phyloP scores from a whole-genome alignment of 2,329 filamentous ascomycete genomes.

The Penicillium sp. region DNA sequence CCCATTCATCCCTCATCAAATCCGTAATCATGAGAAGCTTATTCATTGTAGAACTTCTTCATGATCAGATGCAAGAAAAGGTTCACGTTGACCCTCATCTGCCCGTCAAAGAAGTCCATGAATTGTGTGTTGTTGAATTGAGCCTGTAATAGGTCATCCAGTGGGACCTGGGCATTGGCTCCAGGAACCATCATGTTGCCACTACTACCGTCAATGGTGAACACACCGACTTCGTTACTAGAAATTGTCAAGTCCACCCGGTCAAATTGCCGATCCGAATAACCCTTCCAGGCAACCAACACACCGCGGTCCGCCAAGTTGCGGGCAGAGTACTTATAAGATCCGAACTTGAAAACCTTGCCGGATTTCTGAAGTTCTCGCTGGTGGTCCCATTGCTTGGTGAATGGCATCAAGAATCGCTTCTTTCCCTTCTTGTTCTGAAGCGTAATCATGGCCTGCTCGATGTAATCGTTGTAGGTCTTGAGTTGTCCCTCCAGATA shows the following conservation, averaged over 20 bases:
- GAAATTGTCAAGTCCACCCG: constrained; percentile 92
- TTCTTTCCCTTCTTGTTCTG: constrained; percentile 97
- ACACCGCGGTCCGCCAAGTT: constrained; percentile 91
- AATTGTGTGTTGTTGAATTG: constrained; percentile 98
- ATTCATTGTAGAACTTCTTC: constrained; percentile 88
- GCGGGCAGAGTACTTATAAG: constrained; percentile 93
- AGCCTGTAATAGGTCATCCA: constrained; percentile 91
- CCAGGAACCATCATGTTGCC: constrained; percentile 96
- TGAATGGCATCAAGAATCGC: constrained; percentile 91
- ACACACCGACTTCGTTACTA: constrained; percentile 90
- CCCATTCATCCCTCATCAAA: constrained; percentile 21
- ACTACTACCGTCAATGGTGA: constrained; percentile 85
- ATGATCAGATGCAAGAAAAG: constrained; percentile 93
- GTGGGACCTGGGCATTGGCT: constrained; percentile 80
- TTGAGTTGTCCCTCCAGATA: constrained; percentile 95
- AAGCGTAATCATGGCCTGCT: constrained; percentile 94
- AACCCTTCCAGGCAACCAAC: constrained; percentile 85
- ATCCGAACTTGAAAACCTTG: constrained; percentile 94
- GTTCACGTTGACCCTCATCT: constrained; percentile 91
- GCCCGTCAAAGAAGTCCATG: constrained; percentile 88
- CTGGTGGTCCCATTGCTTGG: constrained; percentile 98
- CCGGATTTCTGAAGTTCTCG: constrained; percentile 89
- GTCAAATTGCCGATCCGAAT: constrained; percentile 79
- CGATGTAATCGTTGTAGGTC: constrained; percentile 98
- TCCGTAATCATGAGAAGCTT: constrained; percentile 22